Conservation (phyloP, 805 yeast genomes). For the Wickerhamomyces alni region DNA sequence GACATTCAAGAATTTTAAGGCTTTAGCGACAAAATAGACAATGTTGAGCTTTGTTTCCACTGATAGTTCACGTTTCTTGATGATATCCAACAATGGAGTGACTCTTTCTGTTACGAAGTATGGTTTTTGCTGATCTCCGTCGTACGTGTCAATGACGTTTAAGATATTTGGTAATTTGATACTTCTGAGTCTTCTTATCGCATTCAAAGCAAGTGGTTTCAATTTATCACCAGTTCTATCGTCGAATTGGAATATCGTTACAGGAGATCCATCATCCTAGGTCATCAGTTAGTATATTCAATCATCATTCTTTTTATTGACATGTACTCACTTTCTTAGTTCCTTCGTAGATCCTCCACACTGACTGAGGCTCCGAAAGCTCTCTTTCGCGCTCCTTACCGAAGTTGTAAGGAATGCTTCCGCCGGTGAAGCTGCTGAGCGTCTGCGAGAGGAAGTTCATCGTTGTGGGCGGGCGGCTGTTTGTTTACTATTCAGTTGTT, state of each 20-base stretch:
- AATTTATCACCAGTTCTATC: constrained; percentile 32
- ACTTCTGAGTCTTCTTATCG: constrained; percentile 42
- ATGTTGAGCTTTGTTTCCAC: constrained; percentile 45
- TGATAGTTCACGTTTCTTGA: constrained; percentile 27
- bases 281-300: constrained; percentile 28
- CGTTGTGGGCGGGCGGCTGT: background rate
- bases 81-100: constrained; percentile 39
- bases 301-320: too few species aligned
- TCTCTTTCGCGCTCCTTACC: constrained; percentile 34
- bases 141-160: constrained; percentile 55
- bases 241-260: constrained; percentile 64
- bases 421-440: constrained; percentile 49
- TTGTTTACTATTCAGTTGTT: background rate
- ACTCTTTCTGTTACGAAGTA: constrained; percentile 67
- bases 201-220: constrained; percentile 37
- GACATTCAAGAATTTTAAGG: constrained; percentile 51
- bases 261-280: constrained; percentile 42
- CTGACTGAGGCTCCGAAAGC: constrained; percentile 30
- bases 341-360: constrained; percentile 66
- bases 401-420: constrained; percentile 51
- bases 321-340: constrained; percentile 28
- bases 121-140: constrained; percentile 41
- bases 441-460: constrained; percentile 69
- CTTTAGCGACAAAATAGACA: constrained; percentile 44
- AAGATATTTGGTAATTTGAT: constrained; percentile 69